Percentiles rank a stretch among this genome's conserved stretches.
phyloP scores from a whole-genome alignment of 257 asterid species.

The Capsicum pubescens region DNA sequence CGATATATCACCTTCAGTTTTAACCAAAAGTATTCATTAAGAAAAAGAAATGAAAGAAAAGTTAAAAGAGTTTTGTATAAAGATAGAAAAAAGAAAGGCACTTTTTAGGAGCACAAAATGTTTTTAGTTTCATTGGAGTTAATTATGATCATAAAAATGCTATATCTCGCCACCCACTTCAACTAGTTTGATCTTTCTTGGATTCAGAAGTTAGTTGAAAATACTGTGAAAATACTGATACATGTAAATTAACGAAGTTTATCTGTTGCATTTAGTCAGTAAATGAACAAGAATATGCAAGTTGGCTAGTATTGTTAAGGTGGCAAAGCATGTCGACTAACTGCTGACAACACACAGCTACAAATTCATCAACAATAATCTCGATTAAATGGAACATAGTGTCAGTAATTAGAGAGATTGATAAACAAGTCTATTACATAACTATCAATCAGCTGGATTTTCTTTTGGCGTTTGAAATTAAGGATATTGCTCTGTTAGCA shows the following conservation, averaged over 20 bases:
- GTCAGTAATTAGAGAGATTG: background rate
- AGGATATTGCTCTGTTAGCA: background rate
- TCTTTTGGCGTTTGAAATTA: background rate
- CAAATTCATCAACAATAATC: background rate
- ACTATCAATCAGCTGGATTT: background rate
- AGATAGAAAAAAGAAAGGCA: background rate
- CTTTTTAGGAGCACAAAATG: background rate
- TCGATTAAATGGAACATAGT: too few species aligned
- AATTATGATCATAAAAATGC: background rate
- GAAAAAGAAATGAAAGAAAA: conserved; percentile 20
- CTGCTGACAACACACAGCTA: background rate
- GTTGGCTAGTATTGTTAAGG: background rate
- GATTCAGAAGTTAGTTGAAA: background rate
- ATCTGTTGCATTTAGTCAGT: background rate
- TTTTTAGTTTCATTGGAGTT: conserved; percentile 13
- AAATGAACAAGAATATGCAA: background rate
- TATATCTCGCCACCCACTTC: background rate
- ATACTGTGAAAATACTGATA: background rate
- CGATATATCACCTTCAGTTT: conserved; percentile 76
- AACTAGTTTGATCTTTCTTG: background rate
- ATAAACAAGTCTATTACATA: background rate
- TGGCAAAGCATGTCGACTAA: background rate
- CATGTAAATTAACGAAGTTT: background rate
- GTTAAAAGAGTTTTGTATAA: background rate
- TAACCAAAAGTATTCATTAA: conserved; percentile 16